Conservation (phyloP, 805 yeast species). For the Myxozyma melibiosi region DNA sequence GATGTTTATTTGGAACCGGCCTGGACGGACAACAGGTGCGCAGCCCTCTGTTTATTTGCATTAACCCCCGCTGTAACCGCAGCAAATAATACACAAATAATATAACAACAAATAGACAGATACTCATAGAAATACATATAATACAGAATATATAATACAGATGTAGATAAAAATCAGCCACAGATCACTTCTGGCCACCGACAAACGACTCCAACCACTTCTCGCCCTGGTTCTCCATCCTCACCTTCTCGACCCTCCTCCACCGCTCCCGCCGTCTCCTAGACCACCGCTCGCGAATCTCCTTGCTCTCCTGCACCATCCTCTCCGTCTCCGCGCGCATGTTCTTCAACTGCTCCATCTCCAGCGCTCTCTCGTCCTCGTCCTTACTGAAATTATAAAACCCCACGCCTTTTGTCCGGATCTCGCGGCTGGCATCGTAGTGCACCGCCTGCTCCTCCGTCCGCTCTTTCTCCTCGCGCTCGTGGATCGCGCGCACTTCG, state of each 20-base stretch:
- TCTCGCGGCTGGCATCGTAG: conserved; percentile 34
- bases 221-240: conserved; percentile 8
- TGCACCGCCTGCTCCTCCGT: conserved; percentile 21
- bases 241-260: conserved; percentile 9
- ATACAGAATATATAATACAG: not conserved
- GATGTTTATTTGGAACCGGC: too few relatives aligned
- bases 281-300: conserved; percentile 14
- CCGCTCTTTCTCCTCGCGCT: conserved; percentile 17
- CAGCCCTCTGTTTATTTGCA: too few relatives aligned
- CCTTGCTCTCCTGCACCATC: conserved; percentile 1
- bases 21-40: too few relatives aligned
- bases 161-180: not conserved
- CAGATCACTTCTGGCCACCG: not conserved
- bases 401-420: conserved; percentile 36
- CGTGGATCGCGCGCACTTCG: conserved; percentile 30
- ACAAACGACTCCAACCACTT: conserved; percentile 11
- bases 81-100: not conserved
- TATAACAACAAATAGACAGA: not conserved
- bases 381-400: conserved; percentile 35
- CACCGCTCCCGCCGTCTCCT: conserved; percentile 13
- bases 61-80: too few relatives aligned
- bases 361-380: conserved; percentile 23
- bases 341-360: conserved; percentile 30
- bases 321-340: conserved; percentile 31
- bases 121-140: not conserved